Evolutionary conservation across 1,284 basidiomycete species (phyloP).

Genomic region (Puccinia hordei): DNA sequence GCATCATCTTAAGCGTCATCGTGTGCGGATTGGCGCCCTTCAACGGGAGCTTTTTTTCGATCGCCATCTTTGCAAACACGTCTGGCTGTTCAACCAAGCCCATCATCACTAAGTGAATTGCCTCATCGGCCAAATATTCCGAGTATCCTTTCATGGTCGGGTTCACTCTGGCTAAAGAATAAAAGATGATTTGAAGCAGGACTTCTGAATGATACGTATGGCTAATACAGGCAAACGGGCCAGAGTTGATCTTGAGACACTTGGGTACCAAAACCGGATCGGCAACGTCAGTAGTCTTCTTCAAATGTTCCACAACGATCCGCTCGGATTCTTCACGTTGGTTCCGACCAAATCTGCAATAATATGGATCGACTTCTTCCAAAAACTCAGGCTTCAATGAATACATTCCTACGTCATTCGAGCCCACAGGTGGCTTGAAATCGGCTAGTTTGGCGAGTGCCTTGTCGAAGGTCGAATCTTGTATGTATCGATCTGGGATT

Average conservation of each 20-base stretch:
- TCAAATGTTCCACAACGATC: constrained; percentile 70
- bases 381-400: constrained; percentile 80
- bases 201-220: constrained; percentile 69
- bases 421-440: constrained; percentile 78
- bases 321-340: constrained; percentile 90
- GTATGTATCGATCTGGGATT: constrained; percentile 83
- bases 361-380: constrained; percentile 90
- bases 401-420: constrained; percentile 79
- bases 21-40: constrained; percentile 47
- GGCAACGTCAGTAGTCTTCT: constrained; percentile 64
- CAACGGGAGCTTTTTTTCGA: constrained; percentile 58
- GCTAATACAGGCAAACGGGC: constrained; percentile 70
- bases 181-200: constrained; percentile 75
- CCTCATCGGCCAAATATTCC: constrained; percentile 86
- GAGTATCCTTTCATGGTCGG: constrained; percentile 63
- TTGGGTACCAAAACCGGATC: constrained; percentile 77
- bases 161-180: constrained; percentile 62
- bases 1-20: constrained; percentile 43
- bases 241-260: constrained; percentile 67
- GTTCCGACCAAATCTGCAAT: constrained; percentile 93
- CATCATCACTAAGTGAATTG: constrained; percentile 80
- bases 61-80: constrained; percentile 68
- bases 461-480: constrained; percentile 80
- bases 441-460: constrained; percentile 77
- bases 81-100: constrained; percentile 71